Evolutionary conservation across 495 filamentous ascomycete genomes (phyloP), one percentile per base, ranked within the genome.

Genomic region (Aspergillus coremiiformis): DNA sequence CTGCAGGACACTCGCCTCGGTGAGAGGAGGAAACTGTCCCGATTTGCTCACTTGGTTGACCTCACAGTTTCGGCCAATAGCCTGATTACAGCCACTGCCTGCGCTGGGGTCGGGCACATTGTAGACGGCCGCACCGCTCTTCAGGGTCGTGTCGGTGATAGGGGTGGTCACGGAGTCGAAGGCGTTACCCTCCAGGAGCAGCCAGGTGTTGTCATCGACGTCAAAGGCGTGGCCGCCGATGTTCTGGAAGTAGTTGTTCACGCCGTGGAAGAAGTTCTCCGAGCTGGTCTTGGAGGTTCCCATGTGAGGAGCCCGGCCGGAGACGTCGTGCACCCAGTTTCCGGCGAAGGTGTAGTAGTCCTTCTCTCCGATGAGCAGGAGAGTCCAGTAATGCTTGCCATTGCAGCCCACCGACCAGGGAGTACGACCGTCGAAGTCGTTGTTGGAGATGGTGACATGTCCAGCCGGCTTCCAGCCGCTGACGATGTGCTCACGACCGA

Each of bases 311-410:
- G 54, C 54, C 15, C 76, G 73, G 21, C 75, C 73, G 22, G 66
- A 71, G 27, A 67, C 71, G 57, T 78, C 65, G 56, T 76, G 70
- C 42, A 77, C 62, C 21, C 35, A 56, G 50, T 62, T 62, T 6
- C 35, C 39, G 3, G 39, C 19, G 27, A 61, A 55, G n/a, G 58
- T 61, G 43, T 51, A 53, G 23, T 45, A 51, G 33, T 61, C 58
- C 33, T 53, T 39, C 8, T 48, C 30, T 4, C 58, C 58, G 15
- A 61, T 27, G 0, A 61, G 30, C 26, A 55, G 33, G 47, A 77
- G 54, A 10, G 67, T 71, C 73, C 74, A 77, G 67, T 78, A 77
- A 56, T 76, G 74, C 55, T 75, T 63, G 33, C 67, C 65, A 41
- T 78, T 71, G 57, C 74, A 77, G 37, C 65, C 68, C 11, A 72